Evolutionary conservation across 371 early-diverging fungal genomes (phyloP).

Genomic region (Rhizopus delemar): DNA sequence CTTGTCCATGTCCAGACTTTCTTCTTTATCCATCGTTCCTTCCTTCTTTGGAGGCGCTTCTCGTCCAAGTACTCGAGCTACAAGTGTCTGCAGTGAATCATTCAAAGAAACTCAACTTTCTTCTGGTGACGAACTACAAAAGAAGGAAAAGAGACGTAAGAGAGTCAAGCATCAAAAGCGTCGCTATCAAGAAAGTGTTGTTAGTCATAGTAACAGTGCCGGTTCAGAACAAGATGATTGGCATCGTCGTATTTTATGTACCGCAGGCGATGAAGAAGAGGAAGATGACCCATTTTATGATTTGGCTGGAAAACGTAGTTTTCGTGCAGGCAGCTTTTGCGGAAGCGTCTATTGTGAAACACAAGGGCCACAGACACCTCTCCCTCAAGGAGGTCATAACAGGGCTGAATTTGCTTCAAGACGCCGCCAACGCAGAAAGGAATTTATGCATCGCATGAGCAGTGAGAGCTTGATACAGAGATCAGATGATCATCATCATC

Average conservation of each 20-base stretch:
- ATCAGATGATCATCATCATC: neutral
- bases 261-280: slow-evolving; percentile 9
- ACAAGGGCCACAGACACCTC: slow-evolving; percentile 8
- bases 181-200: slow-evolving; percentile 6
- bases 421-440: slow-evolving; percentile 18
- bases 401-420: slow-evolving; percentile 11
- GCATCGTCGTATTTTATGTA: slow-evolving; percentile 4
- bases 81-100: slow-evolving; percentile 13
- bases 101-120: neutral
- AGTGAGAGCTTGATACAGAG: neutral
- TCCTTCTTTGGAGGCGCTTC: slow-evolving; percentile 34
- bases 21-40: slow-evolving; percentile 37
- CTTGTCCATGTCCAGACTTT: slow-evolving; percentile 34
- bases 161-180: slow-evolving; percentile 10
- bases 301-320: slow-evolving; percentile 27
- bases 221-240: slow-evolving; percentile 9
- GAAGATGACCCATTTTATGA: slow-evolving; percentile 28
- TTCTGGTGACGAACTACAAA: neutral
- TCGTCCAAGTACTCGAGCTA: slow-evolving; percentile 22
- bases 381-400: slow-evolving; percentile 6
- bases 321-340: slow-evolving; percentile 27
- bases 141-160: slow-evolving; percentile 6
- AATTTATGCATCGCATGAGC: neutral
- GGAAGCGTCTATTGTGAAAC: slow-evolving; percentile 24
- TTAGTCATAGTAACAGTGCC: neutral